Conservation (phyloP, 139 green algal species). For the Chlorella sp. region DNA sequence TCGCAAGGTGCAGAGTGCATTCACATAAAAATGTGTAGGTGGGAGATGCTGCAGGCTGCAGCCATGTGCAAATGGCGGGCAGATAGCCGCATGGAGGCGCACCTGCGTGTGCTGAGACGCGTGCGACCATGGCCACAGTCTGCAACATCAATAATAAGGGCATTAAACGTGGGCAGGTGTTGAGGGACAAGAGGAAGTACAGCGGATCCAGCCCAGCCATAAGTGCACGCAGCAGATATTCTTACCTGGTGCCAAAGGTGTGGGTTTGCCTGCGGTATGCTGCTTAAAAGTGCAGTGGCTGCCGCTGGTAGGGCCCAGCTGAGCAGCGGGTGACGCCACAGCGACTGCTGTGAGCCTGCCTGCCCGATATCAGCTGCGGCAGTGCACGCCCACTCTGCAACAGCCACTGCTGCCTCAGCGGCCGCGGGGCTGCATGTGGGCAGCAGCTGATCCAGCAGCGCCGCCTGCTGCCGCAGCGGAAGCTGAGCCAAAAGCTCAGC, state of each 20-base stretch:
- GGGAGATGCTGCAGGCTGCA: too few relatives aligned
- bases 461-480: not conserved
- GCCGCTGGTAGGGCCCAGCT: conserved; percentile 13
- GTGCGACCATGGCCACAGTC: not conserved
- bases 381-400: not conserved
- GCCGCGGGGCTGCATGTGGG: not conserved
- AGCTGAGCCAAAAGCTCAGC: not conserved
- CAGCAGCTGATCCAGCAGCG: not conserved
- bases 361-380: not conserved
- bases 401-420: not conserved
- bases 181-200: too few relatives aligned
- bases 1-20: too few relatives aligned
- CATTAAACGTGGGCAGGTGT: too few relatives aligned
- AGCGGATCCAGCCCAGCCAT: not conserved
- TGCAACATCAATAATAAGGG: not conserved
- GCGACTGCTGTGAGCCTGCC: not conserved
- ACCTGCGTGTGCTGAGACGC: not conserved
- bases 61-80: too few relatives aligned
- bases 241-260: conserved; percentile 25
- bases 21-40: too few relatives aligned
- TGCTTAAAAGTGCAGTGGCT: not conserved
- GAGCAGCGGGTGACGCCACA: conserved; percentile 2
- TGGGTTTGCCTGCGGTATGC: not conserved
- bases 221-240: too few relatives aligned
- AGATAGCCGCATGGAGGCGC: too few relatives aligned